Evolutionary conservation across 306 rosid species (phyloP), one percentile per base, ranked within the genome.

Genomic region (Sophora flavescens): DNA sequence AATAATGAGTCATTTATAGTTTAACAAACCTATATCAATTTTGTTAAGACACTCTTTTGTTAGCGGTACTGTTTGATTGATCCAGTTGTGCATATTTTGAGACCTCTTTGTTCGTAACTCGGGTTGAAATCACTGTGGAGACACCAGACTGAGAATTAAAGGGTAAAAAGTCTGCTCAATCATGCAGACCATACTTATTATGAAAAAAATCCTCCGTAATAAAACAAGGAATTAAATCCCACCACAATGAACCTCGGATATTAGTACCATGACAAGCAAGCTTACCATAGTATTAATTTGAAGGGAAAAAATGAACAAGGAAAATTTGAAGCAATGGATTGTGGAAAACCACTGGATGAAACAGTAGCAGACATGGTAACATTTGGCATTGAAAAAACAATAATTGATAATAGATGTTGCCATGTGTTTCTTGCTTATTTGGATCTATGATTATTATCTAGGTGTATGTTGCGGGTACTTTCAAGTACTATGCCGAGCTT

Each of bases 271-370:
- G n/a, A n/a, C n/a, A n/a, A n/a, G n/a, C n/a, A n/a, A 12, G 2
- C 50, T 48, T 69, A 15, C 51, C 32, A 78, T 50, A 38, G 11
- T 12, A 64, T 87, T 89, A 96, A 45, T 90, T 66, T 86, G 2
- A 90, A 88, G 78, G 84, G 80, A 74, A 92, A 92, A 72, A 2
- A 83, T 22, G 88, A 85, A 56, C 77, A 90, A 7, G 93, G 90
- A 57, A 87, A 87, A 18, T 86, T 90, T 4, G 93, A 92, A 84
- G 72, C 96, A 44, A 64, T 80, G 51, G 97, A 92, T 80, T 78
- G 86, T 72, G 97, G 97, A 72, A 92, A 92, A 75, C 97, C 97
- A 10, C 84, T 92, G 82, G 96, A 90, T 2, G 97, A 92, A 84
- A 89, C 96, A 42, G 70, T 86, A 15, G 89, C 93, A 87, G 97